Conservation (phyloP, 305 asterid genomes). For the Rubia occidens region DNA sequence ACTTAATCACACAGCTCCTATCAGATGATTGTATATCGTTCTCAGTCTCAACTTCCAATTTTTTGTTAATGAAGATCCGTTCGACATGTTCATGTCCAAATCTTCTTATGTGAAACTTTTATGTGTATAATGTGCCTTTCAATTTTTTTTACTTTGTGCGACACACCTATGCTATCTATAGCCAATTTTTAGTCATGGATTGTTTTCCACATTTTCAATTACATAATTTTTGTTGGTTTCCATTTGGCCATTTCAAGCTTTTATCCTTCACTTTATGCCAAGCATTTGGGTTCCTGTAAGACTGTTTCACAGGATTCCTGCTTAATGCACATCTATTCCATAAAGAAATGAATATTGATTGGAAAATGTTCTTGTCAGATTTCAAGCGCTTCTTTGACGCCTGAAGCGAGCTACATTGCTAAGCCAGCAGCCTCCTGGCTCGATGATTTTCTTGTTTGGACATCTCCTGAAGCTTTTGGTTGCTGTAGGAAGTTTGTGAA, state of each 20-base stretch:
- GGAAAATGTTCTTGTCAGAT: slow-evolving; percentile 35
- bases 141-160: not conserved
- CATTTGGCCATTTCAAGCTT: not conserved
- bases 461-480: slow-evolving; percentile 96
- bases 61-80: not conserved
- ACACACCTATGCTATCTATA: not conserved
- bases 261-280: not conserved
- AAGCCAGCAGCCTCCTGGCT: slow-evolving; percentile 99
- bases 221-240: not conserved
- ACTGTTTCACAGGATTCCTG: not conserved
- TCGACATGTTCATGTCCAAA: not conserved
- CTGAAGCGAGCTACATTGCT: slow-evolving; percentile 87
- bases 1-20: not conserved
- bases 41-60: not conserved
- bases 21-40: not conserved
- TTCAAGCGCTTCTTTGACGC: slow-evolving; percentile 74
- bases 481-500: slow-evolving; percentile 91
- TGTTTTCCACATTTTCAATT: not conserved
- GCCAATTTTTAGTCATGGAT: not conserved
- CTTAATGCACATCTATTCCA: slow-evolving; percentile 1
- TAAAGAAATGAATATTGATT: not conserved
- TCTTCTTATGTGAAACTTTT: not conserved
- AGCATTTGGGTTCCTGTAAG: not conserved
- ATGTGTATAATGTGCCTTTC: not conserved
- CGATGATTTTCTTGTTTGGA: slow-evolving; percentile 96